phyloP scores from a whole-genome alignment of 1,284 basidiomycete genomes.

The Trametes polyzona region DNA sequence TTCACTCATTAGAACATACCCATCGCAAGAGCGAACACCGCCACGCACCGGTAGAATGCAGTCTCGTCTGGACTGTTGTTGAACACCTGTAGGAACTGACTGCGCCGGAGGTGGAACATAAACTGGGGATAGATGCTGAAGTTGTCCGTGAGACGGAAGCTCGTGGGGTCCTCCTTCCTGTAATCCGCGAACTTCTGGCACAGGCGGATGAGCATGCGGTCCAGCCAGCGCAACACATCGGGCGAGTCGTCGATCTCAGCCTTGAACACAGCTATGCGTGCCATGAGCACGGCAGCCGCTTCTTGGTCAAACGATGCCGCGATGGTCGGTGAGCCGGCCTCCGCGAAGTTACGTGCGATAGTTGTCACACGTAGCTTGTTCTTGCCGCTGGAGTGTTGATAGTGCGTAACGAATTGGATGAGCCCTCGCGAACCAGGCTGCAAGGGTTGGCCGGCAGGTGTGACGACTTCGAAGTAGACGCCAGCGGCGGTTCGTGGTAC shows the following conservation, averaged over 20 bases:
- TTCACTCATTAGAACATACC: slow-evolving; percentile 11
- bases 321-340: slow-evolving; percentile 93
- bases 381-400: slow-evolving; percentile 96
- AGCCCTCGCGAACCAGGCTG: slow-evolving; percentile 92
- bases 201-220: slow-evolving; percentile 97
- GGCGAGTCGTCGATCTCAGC: slow-evolving; percentile 99
- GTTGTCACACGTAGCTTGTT: slow-evolving; percentile 95
- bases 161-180: slow-evolving; percentile 95
- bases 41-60: slow-evolving; percentile 89
- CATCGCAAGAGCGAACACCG: slow-evolving; percentile 7
- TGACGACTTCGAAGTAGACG: slow-evolving; percentile 99
- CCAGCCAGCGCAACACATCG: slow-evolving; percentile 96
- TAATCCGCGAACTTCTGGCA: slow-evolving; percentile 99
- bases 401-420: slow-evolving; percentile 99
- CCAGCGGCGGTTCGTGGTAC: slow-evolving; percentile 89
- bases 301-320: slow-evolving; percentile 98
- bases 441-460: slow-evolving; percentile 94
- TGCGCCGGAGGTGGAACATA: slow-evolving; percentile 98
- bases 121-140: slow-evolving; percentile 99
- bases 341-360: slow-evolving; percentile 96
- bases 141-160: slow-evolving; percentile 92
- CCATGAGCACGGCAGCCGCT: slow-evolving; percentile 98
- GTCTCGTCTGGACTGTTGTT: slow-evolving; percentile 99
- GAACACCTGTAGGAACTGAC: slow-evolving; percentile 99
- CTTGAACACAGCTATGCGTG: slow-evolving; percentile 98